Evolutionary conservation across 2,329 filamentous ascomycete genomes (phyloP).

Genomic region (Verticillium nonalfalfae): DNA sequence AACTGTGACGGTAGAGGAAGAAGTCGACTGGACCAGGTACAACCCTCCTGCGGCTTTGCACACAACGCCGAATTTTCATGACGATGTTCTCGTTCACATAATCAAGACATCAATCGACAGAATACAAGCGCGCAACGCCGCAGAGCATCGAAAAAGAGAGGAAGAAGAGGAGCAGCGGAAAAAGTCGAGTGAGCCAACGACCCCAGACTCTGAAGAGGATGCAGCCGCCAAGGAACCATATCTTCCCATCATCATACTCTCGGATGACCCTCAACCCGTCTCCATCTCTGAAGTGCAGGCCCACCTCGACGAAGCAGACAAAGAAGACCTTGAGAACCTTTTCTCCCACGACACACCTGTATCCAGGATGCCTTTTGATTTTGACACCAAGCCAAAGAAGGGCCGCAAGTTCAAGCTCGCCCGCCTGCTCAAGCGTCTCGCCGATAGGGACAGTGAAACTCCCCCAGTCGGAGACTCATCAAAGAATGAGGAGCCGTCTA

Average conservation of each 20-base stretch:
- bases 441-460: not conserved
- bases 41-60: constrained; percentile 36
- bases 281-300: not conserved
- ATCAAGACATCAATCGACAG: constrained; percentile 38
- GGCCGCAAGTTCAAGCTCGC: constrained; percentile 24
- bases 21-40: constrained; percentile 39
- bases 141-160: not conserved
- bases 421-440: constrained; percentile 25
- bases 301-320: not conserved
- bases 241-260: constrained; percentile 24
- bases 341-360: not conserved
- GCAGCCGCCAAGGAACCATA: constrained; percentile 17
- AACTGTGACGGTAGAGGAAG: constrained; percentile 12
- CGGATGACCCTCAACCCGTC: constrained; percentile 2
- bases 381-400: constrained; percentile 13
- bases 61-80: constrained; percentile 27
- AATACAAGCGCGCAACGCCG: constrained; percentile 28
- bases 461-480: not conserved
- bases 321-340: not conserved
- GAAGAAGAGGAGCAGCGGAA: constrained; percentile 14
- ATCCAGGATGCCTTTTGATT: not conserved
- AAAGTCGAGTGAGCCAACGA: constrained; percentile 4
- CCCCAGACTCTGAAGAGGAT: not conserved
- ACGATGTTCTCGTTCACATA: constrained; percentile 33
- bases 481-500: not conserved